Evolutionary conservation across 2,329 filamentous ascomycete species (phyloP), one percentile per base, ranked within the genome.

Genomic region (Dothistroma septosporum): DNA sequence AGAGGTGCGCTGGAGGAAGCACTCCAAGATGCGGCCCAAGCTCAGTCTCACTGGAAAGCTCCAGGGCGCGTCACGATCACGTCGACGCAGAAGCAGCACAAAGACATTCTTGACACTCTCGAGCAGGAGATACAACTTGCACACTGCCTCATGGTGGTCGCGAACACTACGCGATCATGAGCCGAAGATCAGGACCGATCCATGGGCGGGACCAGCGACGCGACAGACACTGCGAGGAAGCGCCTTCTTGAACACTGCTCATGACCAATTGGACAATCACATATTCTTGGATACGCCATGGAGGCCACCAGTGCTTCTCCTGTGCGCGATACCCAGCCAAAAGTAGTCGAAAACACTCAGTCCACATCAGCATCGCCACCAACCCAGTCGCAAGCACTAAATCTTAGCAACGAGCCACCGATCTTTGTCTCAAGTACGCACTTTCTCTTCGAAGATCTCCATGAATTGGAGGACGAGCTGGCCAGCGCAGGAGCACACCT

Each of bases 381-480:
- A 19, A 28, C 50, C 33, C 50, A 35, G 19, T 53, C 50, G 14
- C 50, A 35, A 33, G 24, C n/a, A n/a, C 53, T 79, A 24, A 75
- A 82, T 68, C 72, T 83, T 1, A 76, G 74, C 57, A 63, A 62
- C 28, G 72, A 82, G 28, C 90, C 90, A 11, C 79, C 84, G 4
- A 87, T 94, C 24, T 94, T 87, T 67, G 79, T 97, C 14, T 81
- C 96, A 0, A 77, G 86, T 0, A 85, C 87, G 4, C 89, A 91
- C 70, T 79, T 96, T 31, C 76, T 81, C 1, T 75, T 83, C 0
- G 82, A 87, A 7, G 83, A 88, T 64, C 77, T 90, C 10, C 83
- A 87, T 54, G 75, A 81, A 33, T 73, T 91, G 14, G 87, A 92
- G 71, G 82, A 86, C 28, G 81, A 81, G 22, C 83, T 95, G 10